Conservation (phyloP, 208 protist species). For the Strigomonas oncopelti region DNA sequence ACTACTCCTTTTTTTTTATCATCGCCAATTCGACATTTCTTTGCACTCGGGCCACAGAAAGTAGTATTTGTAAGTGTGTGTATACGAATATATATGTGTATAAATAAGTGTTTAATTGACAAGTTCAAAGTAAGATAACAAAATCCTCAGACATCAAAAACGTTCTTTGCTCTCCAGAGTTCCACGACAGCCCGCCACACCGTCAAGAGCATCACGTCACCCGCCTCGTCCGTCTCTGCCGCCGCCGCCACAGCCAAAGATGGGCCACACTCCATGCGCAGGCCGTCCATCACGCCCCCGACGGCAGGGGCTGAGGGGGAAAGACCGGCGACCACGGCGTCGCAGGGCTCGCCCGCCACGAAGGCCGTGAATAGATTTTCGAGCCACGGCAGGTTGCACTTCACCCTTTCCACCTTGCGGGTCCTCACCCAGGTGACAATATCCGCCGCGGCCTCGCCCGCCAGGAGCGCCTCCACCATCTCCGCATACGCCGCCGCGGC, state of each 20-base stretch:
- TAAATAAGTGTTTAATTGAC: too few species aligned
- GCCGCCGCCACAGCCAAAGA: conserved; percentile 7
- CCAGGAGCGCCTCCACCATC: conserved; percentile 19
- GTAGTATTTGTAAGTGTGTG: too few species aligned
- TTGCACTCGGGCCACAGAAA: too few species aligned
- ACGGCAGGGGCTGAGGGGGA: neutral
- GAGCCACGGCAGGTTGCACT: conserved; percentile 24
- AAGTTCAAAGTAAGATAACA: too few species aligned
- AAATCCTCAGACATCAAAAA: conserved; percentile 27
- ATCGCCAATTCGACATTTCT: too few species aligned
- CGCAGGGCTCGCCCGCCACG: conserved; percentile 21
- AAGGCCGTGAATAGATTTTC: conserved; percentile 28
- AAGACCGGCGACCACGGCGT: conserved; percentile 17
- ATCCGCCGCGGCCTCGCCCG: conserved; percentile 12
- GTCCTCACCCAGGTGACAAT: conserved; percentile 29
- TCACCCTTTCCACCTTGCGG: neutral
- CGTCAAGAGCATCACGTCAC: conserved; percentile 15
- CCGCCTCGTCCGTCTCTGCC: conserved; percentile 10
- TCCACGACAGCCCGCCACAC: conserved; percentile 15
- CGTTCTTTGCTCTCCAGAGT: conserved; percentile 60
- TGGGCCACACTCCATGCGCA: conserved; percentile 21
- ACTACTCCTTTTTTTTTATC: too few species aligned
- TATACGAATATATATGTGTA: too few species aligned
- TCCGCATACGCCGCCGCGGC: conserved; percentile 6
- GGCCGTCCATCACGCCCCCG: conserved; percentile 9